Evolutionary conservation across 495 filamentous ascomycete genomes (phyloP).

Genomic region (Penicillium tannophilum): DNA sequence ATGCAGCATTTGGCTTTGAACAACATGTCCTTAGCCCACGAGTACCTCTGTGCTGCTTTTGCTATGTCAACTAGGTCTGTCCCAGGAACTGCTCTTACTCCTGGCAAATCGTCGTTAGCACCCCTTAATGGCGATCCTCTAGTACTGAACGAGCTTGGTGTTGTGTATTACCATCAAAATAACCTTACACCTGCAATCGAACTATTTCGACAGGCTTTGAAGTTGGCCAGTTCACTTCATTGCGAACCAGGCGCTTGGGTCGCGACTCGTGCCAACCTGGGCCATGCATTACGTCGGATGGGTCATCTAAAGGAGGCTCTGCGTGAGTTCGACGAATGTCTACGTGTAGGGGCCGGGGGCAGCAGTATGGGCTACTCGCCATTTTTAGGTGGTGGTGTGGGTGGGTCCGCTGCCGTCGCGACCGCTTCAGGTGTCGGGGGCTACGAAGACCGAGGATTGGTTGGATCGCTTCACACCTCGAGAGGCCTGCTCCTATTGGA

Average conservation of each 20-base stretch:
- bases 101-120: conserved; percentile 52
- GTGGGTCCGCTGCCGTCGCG: conserved; percentile 35
- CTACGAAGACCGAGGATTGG: conserved; percentile 48
- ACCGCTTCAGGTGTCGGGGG: conserved; percentile 45
- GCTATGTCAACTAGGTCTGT: conserved; percentile 63
- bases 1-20: conserved; percentile 98
- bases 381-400: conserved; percentile 40
- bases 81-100: conserved; percentile 29
- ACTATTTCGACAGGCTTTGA: conserved; percentile 73
- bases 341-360: conserved; percentile 73
- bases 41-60: conserved; percentile 90
- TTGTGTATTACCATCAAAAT: conserved; percentile 92
- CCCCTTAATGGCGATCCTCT: conserved; percentile 68
- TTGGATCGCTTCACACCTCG: conserved; percentile 49
- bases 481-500: conserved; percentile 72
- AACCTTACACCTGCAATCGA: conserved; percentile 69
- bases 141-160: conserved; percentile 91
- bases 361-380: conserved; percentile 52
- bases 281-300: conserved; percentile 78
- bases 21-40: conserved; percentile 92
- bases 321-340: conserved; percentile 77
- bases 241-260: conserved; percentile 84
- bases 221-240: conserved; percentile 75
- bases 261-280: conserved; percentile 84
- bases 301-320: conserved; percentile 72